phyloP scores from a whole-genome alignment of 108 stramenopile species.

The Asterionellopsis glacialis region DNA sequence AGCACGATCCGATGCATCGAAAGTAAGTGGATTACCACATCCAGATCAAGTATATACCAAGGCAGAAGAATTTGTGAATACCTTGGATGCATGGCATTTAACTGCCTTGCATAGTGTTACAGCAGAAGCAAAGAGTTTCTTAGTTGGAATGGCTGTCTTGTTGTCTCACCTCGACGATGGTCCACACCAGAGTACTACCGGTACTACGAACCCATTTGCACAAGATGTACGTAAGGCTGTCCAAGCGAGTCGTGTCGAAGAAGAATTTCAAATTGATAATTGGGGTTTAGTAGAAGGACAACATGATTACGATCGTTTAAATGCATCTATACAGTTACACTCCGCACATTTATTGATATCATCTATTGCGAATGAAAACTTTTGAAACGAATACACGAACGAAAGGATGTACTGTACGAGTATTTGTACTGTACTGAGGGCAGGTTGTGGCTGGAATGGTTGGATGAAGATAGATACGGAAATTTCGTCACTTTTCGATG shows the following conservation, averaged over 20 bases:
- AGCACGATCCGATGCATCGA: constrained; percentile 31
- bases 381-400: too few species aligned
- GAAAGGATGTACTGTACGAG: too few species aligned
- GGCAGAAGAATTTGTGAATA: constrained; percentile 45
- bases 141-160: constrained; percentile 71
- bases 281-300: constrained; percentile 99
- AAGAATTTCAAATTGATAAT: constrained; percentile 93
- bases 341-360: constrained; percentile 63
- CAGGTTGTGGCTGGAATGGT: too few species aligned
- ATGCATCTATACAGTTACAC: constrained; percentile 74
- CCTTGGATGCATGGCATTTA: constrained; percentile 86
- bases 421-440: too few species aligned
- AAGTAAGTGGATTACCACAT: constrained; percentile 65
- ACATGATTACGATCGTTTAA: constrained; percentile 93
- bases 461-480: too few species aligned
- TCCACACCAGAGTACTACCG: neutral
- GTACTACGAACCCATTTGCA: neutral
- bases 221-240: constrained; percentile 55
- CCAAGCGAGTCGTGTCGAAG: constrained; percentile 90
- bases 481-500: too few species aligned
- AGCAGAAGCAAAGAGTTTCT: constrained; percentile 88
- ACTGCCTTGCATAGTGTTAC: constrained; percentile 68
- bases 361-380: constrained; percentile 36
- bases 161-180: constrained; percentile 5
- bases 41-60: constrained; percentile 48